A percentile compares a stretch with the other conserved stretches of the same genome.
Conservation (phyloP, 2,329 filamentous ascomycete species). For the Ophiostoma fasciatum region DNA sequence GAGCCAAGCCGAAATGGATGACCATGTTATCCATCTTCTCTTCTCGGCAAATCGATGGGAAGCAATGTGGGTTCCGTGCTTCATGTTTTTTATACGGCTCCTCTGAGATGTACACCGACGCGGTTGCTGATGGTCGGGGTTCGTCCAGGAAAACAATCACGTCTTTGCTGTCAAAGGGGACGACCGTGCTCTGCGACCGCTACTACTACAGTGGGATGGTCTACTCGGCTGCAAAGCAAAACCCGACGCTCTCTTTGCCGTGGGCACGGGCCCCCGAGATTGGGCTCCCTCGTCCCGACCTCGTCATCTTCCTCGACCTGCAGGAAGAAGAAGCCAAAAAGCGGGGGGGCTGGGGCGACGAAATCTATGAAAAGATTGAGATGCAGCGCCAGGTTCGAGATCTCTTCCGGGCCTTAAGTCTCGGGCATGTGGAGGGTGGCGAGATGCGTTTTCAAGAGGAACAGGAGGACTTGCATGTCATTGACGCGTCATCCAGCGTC, state of each 20-base stretch:
- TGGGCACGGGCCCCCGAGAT: conserved; percentile 81
- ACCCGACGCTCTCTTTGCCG: conserved; percentile 49
- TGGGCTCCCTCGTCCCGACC: conserved; percentile 74
- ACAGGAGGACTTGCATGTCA: conserved; percentile 37
- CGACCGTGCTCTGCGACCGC: conserved; percentile 71
- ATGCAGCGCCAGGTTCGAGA: conserved; percentile 70
- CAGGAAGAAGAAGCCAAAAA: conserved; percentile 54
- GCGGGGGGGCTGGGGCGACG: conserved; percentile 75
- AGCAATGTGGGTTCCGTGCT: conserved; percentile 35
- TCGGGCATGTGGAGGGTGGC: conserved; percentile 18
- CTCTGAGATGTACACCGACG: neutral
- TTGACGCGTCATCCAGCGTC: conserved; percentile 37
- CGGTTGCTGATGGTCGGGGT: too few relatives aligned
- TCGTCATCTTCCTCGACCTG: conserved; percentile 78
- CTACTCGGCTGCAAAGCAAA: conserved; percentile 79
- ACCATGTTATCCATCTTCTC: conserved; percentile 78
- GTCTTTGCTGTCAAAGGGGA: conserved; percentile 44
- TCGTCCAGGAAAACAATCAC: conserved; percentile 37
- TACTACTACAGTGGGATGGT: conserved; percentile 94
- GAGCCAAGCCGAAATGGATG: conserved; percentile 57
- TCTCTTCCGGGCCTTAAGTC: conserved; percentile 48
- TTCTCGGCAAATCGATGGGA: conserved; percentile 93
- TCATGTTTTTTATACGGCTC: too few relatives aligned
- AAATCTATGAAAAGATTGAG: conserved; percentile 73
- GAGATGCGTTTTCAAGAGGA: conserved; percentile 29